These are phyloP conservation scores for Candida coquimbonensis DNA, from an alignment of 805 yeast species.

Conservation along the genomic window DNA sequence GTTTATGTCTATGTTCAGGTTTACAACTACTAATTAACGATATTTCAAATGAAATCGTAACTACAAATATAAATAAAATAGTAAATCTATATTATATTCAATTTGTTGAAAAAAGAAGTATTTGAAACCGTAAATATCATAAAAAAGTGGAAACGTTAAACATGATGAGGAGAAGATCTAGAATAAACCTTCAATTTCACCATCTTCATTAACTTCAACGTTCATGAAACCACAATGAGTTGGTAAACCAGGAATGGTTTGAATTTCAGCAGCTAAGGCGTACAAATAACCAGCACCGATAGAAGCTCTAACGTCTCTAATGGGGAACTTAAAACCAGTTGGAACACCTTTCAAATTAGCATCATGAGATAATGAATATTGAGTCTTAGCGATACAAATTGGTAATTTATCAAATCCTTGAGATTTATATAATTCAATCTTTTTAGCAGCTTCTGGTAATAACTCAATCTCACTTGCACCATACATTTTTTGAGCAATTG, in stretches of 20 bases:
- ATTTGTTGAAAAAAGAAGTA: not conserved
- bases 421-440: constrained; percentile 58
- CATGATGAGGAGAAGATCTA: constrained; percentile 23
- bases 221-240: constrained; percentile 85
- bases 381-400: constrained; percentile 81
- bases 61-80: too few relatives aligned
- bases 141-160: not conserved
- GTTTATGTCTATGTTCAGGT: too few relatives aligned
- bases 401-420: constrained; percentile 78
- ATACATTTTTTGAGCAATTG: constrained; percentile 84
- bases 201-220: constrained; percentile 73
- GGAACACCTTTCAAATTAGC: constrained; percentile 81
- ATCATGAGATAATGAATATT: constrained; percentile 78
- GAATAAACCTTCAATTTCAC: constrained; percentile 82
- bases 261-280: constrained; percentile 81
- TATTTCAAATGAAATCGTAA: too few relatives aligned
- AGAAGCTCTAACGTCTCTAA: constrained; percentile 70
- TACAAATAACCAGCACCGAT: constrained; percentile 82
- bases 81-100: too few relatives aligned
- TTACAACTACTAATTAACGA: too few relatives aligned
- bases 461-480: constrained; percentile 85
- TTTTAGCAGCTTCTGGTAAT: constrained; percentile 70
- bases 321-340: constrained; percentile 70
- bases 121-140: not conserved
- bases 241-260: constrained; percentile 81